Conservation (phyloP, 345 rosid genomes). For the Reutealis trisperma region DNA sequence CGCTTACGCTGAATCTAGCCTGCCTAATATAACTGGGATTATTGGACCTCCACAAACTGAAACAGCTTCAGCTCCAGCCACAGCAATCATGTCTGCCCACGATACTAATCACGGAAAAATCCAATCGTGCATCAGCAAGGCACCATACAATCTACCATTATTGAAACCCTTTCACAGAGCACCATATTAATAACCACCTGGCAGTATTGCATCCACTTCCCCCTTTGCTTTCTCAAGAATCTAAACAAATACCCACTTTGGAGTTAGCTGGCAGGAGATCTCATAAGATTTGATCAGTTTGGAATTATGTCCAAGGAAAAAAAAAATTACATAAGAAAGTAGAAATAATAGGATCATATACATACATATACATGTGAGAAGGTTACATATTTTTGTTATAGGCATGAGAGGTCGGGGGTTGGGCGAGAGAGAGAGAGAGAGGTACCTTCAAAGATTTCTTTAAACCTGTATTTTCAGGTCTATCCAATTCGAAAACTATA, state of each 20-base stretch:
- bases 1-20: slow-evolving; percentile 68
- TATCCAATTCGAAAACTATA: slow-evolving; percentile 75
- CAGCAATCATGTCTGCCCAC: slow-evolving; percentile 94
- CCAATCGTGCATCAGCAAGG: slow-evolving; percentile 29
- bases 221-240: slow-evolving; percentile 77
- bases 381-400: not conserved
- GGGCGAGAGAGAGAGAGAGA: not conserved
- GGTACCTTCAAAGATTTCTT: slow-evolving; percentile 74
- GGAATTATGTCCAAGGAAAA: slow-evolving; percentile 10
- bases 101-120: slow-evolving; percentile 57
- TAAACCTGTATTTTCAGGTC: slow-evolving; percentile 90
- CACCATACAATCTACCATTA: slow-evolving; percentile 6
- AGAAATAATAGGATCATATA: slow-evolving; percentile 1
- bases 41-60: slow-evolving; percentile 89
- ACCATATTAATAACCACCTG: slow-evolving; percentile 49
- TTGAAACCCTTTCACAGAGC: slow-evolving; percentile 15
- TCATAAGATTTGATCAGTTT: slow-evolving; percentile 18
- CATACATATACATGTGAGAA: not conserved
- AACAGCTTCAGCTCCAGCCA: slow-evolving; percentile 91
- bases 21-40: slow-evolving; percentile 66
- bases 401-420: not conserved
- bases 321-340: not conserved
- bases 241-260: slow-evolving; percentile 47
- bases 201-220: slow-evolving; percentile 59
- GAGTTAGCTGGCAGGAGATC: slow-evolving; percentile 35